Percentiles rank a stretch among this genome's conserved stretches.
Conservation (phyloP, 371 early-diverging fungal genomes). For the Globomyces sp. region DNA sequence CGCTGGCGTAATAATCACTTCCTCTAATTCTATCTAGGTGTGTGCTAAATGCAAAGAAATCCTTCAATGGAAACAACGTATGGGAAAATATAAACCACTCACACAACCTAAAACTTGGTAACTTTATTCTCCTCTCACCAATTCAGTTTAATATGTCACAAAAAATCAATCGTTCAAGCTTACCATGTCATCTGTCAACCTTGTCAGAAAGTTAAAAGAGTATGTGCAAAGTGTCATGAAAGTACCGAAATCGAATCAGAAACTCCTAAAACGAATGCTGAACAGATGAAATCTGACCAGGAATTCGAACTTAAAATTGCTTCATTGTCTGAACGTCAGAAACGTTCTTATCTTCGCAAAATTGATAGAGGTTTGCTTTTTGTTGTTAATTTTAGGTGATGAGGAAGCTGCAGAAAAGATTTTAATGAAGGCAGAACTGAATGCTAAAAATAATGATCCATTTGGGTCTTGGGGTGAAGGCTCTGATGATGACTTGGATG, state of each 20-base stretch:
- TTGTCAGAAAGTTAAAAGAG: slow-evolving; percentile 75
- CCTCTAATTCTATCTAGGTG: background rate
- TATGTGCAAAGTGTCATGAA: slow-evolving; percentile 93
- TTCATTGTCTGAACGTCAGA: slow-evolving; percentile 81
- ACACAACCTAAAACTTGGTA: slow-evolving; percentile 82
- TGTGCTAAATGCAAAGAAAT: slow-evolving; percentile 90
- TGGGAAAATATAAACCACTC: slow-evolving; percentile 95
- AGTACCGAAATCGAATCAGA: slow-evolving; percentile 60
- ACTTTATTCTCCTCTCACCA: too few relatives aligned
- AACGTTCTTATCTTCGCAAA: slow-evolving; percentile 78
- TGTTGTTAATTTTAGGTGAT: slow-evolving; percentile 14
- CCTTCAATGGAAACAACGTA: slow-evolving; percentile 72
- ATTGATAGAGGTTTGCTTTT: slow-evolving; percentile 48
- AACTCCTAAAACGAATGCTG: background rate
- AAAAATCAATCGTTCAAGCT: slow-evolving; percentile 86
- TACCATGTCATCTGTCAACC: slow-evolving; percentile 92
- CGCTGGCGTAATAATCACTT: slow-evolving; percentile 56
- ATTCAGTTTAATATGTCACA: slow-evolving; percentile 59
- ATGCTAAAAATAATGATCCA: slow-evolving; percentile 12
- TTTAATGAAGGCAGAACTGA: slow-evolving; percentile 6
- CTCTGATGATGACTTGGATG: slow-evolving; percentile 29
- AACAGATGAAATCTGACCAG: slow-evolving; percentile 63
- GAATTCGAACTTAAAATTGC: slow-evolving; percentile 68
- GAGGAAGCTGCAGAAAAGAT: slow-evolving; percentile 47
- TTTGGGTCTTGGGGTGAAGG: slow-evolving; percentile 6